phyloP scores from a whole-genome alignment of 108 stramenopile genomes.

The Cyclostephanos invisitatus region DNA sequence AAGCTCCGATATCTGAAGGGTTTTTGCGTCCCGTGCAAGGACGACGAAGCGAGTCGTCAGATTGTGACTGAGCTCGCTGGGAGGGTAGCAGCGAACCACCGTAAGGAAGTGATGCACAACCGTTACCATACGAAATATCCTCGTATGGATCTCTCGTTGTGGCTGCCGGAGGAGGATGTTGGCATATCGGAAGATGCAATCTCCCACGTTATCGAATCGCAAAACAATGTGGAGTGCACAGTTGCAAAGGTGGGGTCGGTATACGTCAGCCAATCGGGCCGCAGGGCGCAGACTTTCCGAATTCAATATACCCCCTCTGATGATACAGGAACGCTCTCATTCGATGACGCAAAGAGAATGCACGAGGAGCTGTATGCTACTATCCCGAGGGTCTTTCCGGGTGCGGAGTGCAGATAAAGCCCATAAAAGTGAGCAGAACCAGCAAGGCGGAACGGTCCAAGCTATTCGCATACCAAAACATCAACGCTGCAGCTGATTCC shows the following conservation, averaged over 20 bases:
- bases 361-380: slow-evolving; percentile 37
- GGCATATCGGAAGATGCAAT: slow-evolving; percentile 17
- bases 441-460: too few species aligned
- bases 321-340: slow-evolving; percentile 11
- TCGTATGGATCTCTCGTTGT: slow-evolving; percentile 45
- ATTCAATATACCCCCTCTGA: slow-evolving; percentile 43
- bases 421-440: not conserved
- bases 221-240: slow-evolving; percentile 4
- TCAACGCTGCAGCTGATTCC: too few species aligned
- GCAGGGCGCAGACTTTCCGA: slow-evolving; percentile 42
- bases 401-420: slow-evolving; percentile 46
- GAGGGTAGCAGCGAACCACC: slow-evolving; percentile 37
- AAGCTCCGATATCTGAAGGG: slow-evolving; percentile 32
- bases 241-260: slow-evolving; percentile 26
- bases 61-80: slow-evolving; percentile 44
- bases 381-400: slow-evolving; percentile 48
- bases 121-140: slow-evolving; percentile 28
- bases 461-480: too few species aligned
- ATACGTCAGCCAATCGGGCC: slow-evolving; percentile 29
- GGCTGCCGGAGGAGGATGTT: slow-evolving; percentile 26
- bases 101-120: slow-evolving; percentile 49
- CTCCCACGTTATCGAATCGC: not conserved
- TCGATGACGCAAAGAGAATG: slow-evolving; percentile 41
- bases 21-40: slow-evolving; percentile 57
- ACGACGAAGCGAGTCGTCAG: slow-evolving; percentile 19